Evolutionary conservation across 2,329 filamentous ascomycete genomes (phyloP).

Genomic region (Cryphonectria nitschkei): DNA sequence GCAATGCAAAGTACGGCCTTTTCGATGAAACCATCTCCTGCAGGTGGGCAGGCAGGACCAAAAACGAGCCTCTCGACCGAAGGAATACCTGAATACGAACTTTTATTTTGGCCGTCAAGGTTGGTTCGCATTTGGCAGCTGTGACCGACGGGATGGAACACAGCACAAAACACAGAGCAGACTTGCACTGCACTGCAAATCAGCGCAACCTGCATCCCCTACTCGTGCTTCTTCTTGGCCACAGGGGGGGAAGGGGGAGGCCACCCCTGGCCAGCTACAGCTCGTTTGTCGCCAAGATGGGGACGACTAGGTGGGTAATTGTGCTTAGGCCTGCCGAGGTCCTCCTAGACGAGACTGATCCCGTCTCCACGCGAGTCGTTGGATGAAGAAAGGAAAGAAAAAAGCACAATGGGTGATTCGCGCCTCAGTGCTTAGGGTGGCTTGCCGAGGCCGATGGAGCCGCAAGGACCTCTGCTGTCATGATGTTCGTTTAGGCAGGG

Average conservation of each 20-base stretch:
- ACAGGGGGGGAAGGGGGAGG: background rate
- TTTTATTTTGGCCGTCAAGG: background rate
- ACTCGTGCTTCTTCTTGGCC: background rate
- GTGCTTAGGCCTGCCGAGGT: background rate
- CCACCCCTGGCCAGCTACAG: background rate
- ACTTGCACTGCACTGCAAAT: background rate
- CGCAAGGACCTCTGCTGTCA: background rate
- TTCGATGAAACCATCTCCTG: constrained; percentile 9
- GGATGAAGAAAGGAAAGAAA: background rate
- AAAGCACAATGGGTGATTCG: background rate
- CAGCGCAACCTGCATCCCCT: background rate
- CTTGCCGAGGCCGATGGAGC: background rate
- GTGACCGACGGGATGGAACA: constrained; percentile 2
- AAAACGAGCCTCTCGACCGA: background rate
- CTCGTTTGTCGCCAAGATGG: background rate
- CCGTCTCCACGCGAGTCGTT: background rate
- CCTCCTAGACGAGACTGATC: background rate
- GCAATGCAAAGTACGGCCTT: background rate
- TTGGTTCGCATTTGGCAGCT: background rate
- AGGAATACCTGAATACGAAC: constrained; percentile 16
- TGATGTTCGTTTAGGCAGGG: background rate
- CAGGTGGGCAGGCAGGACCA: background rate
- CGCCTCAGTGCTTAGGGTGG: background rate
- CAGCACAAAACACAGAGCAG: background rate
- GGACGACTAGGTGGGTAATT: background rate